A percentile compares a stretch with the other conserved stretches of the same genome.
These are phyloP conservation scores for Diaporthe aspalathi DNA, from an alignment of 2,329 filamentous ascomycete species.

Conservation along the genomic window DNA sequence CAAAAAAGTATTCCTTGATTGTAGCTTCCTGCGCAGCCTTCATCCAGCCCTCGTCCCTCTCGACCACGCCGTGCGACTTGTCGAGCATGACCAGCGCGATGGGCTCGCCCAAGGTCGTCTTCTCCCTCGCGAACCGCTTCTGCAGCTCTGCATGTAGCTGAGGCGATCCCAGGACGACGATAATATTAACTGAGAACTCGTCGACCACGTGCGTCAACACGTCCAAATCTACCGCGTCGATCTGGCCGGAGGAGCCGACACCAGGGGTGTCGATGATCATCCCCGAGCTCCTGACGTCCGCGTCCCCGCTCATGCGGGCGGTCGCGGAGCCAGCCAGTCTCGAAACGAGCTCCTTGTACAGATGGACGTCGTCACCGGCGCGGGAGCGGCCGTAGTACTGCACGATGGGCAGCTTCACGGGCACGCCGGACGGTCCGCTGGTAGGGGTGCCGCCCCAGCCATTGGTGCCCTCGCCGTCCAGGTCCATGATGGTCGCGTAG, in stretches of 20 bases:
- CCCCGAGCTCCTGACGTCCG: conserved; percentile 76
- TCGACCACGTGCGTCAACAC: conserved; percentile 80
- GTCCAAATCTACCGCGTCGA: conserved; percentile 69
- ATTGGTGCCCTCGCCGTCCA: conserved; percentile 76
- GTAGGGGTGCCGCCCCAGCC: conserved; percentile 93
- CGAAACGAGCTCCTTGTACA: conserved; percentile 81
- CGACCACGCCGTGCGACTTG: conserved; percentile 86
- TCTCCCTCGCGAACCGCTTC: conserved; percentile 71
- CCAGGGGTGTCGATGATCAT: conserved; percentile 88
- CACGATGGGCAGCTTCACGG: conserved; percentile 90
- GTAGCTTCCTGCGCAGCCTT: conserved; percentile 78
- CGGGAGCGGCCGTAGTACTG: conserved; percentile 85
- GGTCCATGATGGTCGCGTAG: conserved; percentile 87
- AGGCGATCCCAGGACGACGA: conserved; percentile 85
- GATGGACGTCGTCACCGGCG: conserved; percentile 76
- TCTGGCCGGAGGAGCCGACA: conserved; percentile 71
- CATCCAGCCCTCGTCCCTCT: conserved; percentile 79
- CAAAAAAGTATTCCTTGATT: conserved; percentile 96
- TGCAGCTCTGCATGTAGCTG: conserved; percentile 79
- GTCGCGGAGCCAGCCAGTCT: conserved; percentile 83
- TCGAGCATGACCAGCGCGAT: conserved; percentile 83
- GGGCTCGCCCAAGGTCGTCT: conserved; percentile 70
- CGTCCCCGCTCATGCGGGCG: conserved; percentile 81
- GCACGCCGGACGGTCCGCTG: conserved; percentile 86
- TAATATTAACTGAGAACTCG: conserved; percentile 77